phyloP scores from a whole-genome alignment of 2,329 filamentous ascomycete species.

The Sphaerulina vaccinii region DNA sequence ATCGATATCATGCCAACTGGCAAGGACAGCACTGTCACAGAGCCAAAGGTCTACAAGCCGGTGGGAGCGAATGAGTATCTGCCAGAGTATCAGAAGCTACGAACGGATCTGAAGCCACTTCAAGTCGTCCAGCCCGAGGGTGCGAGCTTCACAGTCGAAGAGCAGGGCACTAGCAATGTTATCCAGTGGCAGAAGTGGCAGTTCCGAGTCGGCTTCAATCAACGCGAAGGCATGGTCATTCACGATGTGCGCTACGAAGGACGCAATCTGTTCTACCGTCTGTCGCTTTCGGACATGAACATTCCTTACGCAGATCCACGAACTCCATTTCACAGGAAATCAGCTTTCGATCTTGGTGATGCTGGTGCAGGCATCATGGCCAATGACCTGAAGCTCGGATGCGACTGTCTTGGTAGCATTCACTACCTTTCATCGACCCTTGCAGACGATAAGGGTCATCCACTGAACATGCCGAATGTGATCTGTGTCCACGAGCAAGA shows the following conservation, averaged over 20 bases:
- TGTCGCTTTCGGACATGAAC: constrained; percentile 67
- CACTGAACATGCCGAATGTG: constrained; percentile 62
- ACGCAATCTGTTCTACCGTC: constrained; percentile 65
- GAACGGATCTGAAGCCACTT: constrained; percentile 61
- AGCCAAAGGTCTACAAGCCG: constrained; percentile 57
- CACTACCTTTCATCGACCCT: constrained; percentile 63
- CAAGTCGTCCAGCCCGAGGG: constrained; percentile 71
- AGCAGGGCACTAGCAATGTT: constrained; percentile 51
- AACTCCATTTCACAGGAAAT: constrained; percentile 66
- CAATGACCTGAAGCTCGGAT: constrained; percentile 68
- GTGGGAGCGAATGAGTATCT: constrained; percentile 65
- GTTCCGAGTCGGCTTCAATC: constrained; percentile 62
- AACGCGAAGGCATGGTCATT: constrained; percentile 64
- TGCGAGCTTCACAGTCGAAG: constrained; percentile 60
- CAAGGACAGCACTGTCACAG: constrained; percentile 57
- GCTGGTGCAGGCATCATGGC: constrained; percentile 65
- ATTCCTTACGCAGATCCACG: constrained; percentile 63
- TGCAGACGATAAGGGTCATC: constrained; percentile 36
- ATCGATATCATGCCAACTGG: constrained; percentile 70
- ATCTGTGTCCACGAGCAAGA: constrained; percentile 72
- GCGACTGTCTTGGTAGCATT: constrained; percentile 69
- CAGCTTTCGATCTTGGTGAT: constrained; percentile 69
- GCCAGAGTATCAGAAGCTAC: constrained; percentile 51
- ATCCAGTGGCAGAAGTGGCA: constrained; percentile 64
- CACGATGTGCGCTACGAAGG: constrained; percentile 57